These are phyloP conservation scores for Neophaeococcomyces mojaviensis DNA, from an alignment of 2,329 filamentous ascomycete genomes.

Conservation along the genomic window DNA sequence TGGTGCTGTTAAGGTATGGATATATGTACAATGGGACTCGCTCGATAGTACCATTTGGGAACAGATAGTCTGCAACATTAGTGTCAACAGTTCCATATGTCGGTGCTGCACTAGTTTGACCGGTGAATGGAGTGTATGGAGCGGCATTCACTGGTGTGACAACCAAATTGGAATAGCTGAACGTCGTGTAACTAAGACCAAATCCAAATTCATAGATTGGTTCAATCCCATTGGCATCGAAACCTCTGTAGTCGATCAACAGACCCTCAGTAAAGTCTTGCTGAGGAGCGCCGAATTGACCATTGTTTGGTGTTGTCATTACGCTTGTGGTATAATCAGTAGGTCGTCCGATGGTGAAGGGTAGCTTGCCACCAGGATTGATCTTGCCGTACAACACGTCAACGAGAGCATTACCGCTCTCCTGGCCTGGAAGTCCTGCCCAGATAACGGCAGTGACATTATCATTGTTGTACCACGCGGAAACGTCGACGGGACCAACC, in stretches of 20 bases:
- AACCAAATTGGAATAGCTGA: slow-evolving; percentile 51
- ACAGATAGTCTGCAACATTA: slow-evolving; percentile 46
- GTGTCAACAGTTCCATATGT: slow-evolving; percentile 43
- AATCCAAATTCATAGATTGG: slow-evolving; percentile 57
- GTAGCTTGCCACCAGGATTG: slow-evolving; percentile 51
- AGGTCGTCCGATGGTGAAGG: slow-evolving; percentile 51
- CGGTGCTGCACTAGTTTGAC: slow-evolving; percentile 47
- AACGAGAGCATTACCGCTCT: slow-evolving; percentile 66
- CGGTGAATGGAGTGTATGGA: slow-evolving; percentile 47
- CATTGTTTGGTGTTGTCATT: slow-evolving; percentile 52
- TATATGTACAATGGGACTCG: slow-evolving; percentile 53
- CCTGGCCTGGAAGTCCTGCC: slow-evolving; percentile 67
- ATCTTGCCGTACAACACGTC: slow-evolving; percentile 64
- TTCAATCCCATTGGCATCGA: slow-evolving; percentile 48
- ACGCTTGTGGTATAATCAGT: slow-evolving; percentile 51
- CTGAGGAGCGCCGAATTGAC: slow-evolving; percentile 46
- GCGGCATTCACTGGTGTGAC: slow-evolving; percentile 38
- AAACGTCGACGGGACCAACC: slow-evolving; percentile 68
- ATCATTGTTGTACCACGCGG: slow-evolving; percentile 51
- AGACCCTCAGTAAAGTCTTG: slow-evolving; percentile 54
- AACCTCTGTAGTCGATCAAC: slow-evolving; percentile 49
- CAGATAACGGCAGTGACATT: slow-evolving; percentile 70
- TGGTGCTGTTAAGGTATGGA: slow-evolving; percentile 56
- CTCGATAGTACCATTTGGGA: slow-evolving; percentile 46
- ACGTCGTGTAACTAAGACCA: slow-evolving; percentile 57